phyloP scores from a whole-genome alignment of 1,139 yeast genomes.

The Suhomyces ambrosiae region DNA sequence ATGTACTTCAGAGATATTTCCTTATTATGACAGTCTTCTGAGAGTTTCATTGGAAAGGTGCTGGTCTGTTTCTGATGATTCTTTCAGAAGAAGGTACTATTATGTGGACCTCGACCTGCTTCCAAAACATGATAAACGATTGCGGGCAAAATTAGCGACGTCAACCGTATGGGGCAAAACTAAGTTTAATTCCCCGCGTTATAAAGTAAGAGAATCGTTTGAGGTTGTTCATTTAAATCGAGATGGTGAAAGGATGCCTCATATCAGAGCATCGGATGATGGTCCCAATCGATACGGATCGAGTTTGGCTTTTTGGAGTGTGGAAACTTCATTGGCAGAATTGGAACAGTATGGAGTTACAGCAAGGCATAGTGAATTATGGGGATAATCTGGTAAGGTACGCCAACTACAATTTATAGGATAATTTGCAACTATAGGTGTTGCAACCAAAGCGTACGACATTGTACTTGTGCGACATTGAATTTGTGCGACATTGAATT shows the following conservation, averaged over 20 bases:
- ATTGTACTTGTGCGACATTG: too few species aligned
- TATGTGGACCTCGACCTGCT: conserved; percentile 9
- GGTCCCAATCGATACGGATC: conserved; percentile 7
- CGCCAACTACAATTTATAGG: too few species aligned
- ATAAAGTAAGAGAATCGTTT: conserved; percentile 21
- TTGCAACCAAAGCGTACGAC: too few species aligned
- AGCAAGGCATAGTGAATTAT: conserved; percentile 21
- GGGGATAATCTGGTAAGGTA: conserved; percentile 16
- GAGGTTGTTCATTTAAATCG: conserved; percentile 7
- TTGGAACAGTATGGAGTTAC: conserved; percentile 33
- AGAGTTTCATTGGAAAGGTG: conserved; percentile 29
- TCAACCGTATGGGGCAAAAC: conserved; percentile 25
- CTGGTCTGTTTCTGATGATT: conserved; percentile 38
- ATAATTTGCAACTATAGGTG: too few species aligned
- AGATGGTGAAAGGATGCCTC: conserved; percentile 1
- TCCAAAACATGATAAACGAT: conserved; percentile 8
- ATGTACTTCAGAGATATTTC: conserved; percentile 4
- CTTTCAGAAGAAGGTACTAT: conserved; percentile 25
- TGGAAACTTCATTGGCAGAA: conserved; percentile 32
- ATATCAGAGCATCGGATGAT: conserved; percentile 5
- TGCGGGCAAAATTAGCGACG: conserved; percentile 13
- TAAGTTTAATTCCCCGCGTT: conserved; percentile 29
- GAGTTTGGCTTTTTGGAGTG: conserved; percentile 29
- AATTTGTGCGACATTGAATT: too few species aligned
- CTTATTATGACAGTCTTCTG: conserved; percentile 13